A percentile compares a stretch with the other conserved stretches of the same genome.
Evolutionary conservation across 2,329 filamentous ascomycete species (phyloP).

Genomic region (Fusarium oxysporum): DNA sequence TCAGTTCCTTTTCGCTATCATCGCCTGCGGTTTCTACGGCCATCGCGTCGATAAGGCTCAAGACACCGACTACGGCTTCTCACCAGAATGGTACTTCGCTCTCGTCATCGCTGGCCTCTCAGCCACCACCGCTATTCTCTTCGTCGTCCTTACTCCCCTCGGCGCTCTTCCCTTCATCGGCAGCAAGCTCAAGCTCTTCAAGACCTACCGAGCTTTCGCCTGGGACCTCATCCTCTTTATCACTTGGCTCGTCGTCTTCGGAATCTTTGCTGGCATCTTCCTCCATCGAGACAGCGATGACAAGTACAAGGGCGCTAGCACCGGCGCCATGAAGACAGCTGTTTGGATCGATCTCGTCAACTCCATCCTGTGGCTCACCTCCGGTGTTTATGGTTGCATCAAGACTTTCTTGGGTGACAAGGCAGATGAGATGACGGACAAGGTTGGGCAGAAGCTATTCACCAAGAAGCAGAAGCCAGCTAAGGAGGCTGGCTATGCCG

Average conservation of each 20-base stretch:
- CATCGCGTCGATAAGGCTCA: slow-evolving; percentile 62
- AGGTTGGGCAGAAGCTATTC: slow-evolving; percentile 54
- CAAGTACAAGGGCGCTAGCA: slow-evolving; percentile 58
- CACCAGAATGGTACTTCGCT: slow-evolving; percentile 73
- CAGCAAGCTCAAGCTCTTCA: slow-evolving; percentile 49
- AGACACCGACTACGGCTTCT: slow-evolving; percentile 53
- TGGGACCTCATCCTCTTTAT: slow-evolving; percentile 59
- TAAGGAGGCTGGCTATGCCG: slow-evolving; percentile 43
- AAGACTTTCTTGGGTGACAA: slow-evolving; percentile 57
- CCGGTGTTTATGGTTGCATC: slow-evolving; percentile 55
- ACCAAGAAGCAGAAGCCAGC: slow-evolving; percentile 47
- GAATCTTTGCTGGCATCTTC: slow-evolving; percentile 78
- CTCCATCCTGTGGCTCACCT: slow-evolving; percentile 72
- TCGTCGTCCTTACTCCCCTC: slow-evolving; percentile 53
- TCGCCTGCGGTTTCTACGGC: slow-evolving; percentile 77
- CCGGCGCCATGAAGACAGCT: slow-evolving; percentile 72
- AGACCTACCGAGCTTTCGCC: slow-evolving; percentile 58
- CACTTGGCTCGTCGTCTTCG: slow-evolving; percentile 75
- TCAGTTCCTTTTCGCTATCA: slow-evolving; percentile 77
- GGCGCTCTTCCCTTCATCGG: slow-evolving; percentile 50
- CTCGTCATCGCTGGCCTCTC: slow-evolving; percentile 67
- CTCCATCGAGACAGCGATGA: slow-evolving; percentile 68
- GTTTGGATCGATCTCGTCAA: slow-evolving; percentile 79
- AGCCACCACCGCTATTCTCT: slow-evolving; percentile 61
- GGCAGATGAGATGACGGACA: slow-evolving; percentile 53